Conservation (phyloP, 495 filamentous ascomycete genomes). For the Penicillium steckii region DNA sequence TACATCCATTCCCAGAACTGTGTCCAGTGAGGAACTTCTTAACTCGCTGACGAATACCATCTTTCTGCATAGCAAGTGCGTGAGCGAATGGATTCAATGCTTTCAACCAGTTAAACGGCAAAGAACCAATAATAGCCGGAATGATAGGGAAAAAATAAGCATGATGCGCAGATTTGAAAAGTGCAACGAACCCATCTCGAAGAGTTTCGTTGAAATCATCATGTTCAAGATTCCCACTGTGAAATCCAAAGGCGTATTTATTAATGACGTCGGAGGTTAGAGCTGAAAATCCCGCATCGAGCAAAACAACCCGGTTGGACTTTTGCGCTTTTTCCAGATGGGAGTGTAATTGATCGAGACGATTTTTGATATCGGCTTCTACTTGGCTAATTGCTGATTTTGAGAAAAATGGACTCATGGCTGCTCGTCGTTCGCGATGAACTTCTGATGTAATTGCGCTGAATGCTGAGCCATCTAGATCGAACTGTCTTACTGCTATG, state of each 20-base stretch:
- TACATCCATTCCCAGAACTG: neutral
- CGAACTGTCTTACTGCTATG: slow-evolving; percentile 14
- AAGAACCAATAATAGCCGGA: neutral
- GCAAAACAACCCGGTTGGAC: slow-evolving; percentile 11
- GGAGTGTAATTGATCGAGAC: slow-evolving; percentile 13
- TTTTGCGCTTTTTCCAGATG: slow-evolving; percentile 11
- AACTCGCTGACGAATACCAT: slow-evolving; percentile 2
- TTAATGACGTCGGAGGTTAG: slow-evolving; percentile 28
- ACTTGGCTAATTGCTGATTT: slow-evolving; percentile 18
- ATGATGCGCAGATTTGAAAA: slow-evolving; percentile 15
- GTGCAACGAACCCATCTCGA: slow-evolving; percentile 21
- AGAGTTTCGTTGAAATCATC: slow-evolving; percentile 23
- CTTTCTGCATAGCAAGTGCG: slow-evolving; percentile 14
- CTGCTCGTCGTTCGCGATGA: slow-evolving; percentile 26
- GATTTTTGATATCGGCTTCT: slow-evolving; percentile 11
- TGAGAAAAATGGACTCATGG: slow-evolving; percentile 29
- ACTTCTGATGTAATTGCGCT: slow-evolving; percentile 19
- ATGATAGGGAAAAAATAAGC: slow-evolving; percentile 13
- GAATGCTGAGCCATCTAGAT: slow-evolving; percentile 13
- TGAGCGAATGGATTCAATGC: slow-evolving; percentile 8
- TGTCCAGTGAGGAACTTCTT: slow-evolving; percentile 5
- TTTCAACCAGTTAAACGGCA: neutral
- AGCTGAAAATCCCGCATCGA: slow-evolving; percentile 25
- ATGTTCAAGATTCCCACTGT: slow-evolving; percentile 22
- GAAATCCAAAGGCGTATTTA: slow-evolving; percentile 24